Conservation (phyloP, 2,329 filamentous ascomycete genomes). For the Curvularia spicifera region DNA sequence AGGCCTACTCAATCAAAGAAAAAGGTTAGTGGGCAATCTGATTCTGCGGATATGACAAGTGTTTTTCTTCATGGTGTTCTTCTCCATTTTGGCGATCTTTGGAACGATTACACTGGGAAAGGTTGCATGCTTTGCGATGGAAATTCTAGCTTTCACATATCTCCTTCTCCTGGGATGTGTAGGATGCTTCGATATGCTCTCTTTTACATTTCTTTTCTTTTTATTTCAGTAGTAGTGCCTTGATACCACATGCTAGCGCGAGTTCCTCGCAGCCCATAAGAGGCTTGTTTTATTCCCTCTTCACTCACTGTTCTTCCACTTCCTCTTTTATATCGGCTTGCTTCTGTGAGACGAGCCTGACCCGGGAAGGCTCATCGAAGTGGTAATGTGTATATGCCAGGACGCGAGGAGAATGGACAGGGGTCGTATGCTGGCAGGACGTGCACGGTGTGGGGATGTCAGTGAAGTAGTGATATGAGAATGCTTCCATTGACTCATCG, state of each 20-base stretch:
- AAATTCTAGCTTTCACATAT: neutral
- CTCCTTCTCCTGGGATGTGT: neutral
- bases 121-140: neutral
- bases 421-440: neutral
- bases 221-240: conserved; percentile 9
- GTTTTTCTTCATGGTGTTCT: neutral
- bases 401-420: neutral
- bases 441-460: neutral
- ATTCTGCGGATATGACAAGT: neutral
- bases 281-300: neutral
- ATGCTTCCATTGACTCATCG: too few relatives aligned
- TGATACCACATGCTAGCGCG: conserved; percentile 20
- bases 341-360: neutral
- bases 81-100: neutral
- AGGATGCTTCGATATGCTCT: neutral
- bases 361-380: neutral
- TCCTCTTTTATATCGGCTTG: neutral
- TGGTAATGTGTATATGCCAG: neutral
- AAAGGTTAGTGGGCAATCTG: neutral
- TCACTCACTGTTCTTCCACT: neutral
- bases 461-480: neutral
- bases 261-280: conserved; percentile 9
- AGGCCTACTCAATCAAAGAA: neutral
- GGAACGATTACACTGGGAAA: neutral
- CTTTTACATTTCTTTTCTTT: neutral